Conservation (phyloP, 306 rosid genomes). For the Fragaria vesca region DNA sequence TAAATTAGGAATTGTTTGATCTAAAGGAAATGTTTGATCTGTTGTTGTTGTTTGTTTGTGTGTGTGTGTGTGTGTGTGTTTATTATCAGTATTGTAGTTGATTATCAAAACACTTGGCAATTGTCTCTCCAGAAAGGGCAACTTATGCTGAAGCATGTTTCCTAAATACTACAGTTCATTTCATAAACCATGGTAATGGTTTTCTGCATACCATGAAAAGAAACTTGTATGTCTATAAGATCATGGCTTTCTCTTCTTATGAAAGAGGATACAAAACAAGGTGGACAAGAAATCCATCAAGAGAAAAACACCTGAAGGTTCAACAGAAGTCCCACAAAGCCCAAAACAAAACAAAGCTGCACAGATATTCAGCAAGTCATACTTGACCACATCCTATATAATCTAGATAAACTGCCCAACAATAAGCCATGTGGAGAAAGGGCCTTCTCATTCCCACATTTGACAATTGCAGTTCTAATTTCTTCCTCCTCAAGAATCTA, state of each 20-base stretch:
- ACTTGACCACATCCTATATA: neutral
- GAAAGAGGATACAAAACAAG: neutral
- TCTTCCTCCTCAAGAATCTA: neutral
- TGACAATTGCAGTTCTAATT: neutral
- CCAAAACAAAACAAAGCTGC: neutral
- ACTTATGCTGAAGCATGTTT: neutral
- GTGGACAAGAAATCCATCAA: neutral
- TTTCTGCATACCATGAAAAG: neutral
- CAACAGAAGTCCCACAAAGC: constrained; percentile 1
- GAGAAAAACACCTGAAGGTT: neutral
- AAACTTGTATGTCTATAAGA: neutral
- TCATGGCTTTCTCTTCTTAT: neutral
- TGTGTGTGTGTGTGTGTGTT: neutral
- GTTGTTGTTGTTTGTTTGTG: neutral
- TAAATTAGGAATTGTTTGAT: too few species aligned
- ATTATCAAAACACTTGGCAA: neutral
- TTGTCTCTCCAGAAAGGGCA: neutral
- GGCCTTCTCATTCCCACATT: neutral
- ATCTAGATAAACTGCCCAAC: neutral
- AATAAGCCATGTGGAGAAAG: neutral
- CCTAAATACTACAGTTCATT: neutral
- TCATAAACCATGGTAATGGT: neutral
- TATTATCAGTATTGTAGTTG: neutral
- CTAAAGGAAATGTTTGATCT: too few species aligned
- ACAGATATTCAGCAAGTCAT: neutral